Base-by-base conservation (phyloP, 129 eudicot species). In the Flaveria trinervia region DNA sequence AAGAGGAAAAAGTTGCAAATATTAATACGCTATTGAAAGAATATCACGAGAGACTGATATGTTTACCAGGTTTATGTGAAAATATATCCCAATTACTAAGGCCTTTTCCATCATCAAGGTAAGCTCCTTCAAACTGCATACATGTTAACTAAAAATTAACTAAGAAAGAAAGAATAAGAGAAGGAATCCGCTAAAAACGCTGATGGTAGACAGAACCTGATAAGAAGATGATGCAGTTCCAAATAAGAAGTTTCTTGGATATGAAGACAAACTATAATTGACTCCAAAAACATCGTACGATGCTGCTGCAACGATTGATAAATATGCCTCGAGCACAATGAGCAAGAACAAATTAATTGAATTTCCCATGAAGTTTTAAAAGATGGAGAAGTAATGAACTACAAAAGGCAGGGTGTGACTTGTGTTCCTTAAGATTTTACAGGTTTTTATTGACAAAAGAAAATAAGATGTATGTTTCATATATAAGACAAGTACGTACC, bases 161-260 rank as follows among this genome's bases (percentile, higher is more conserved):
- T 49, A 16, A 71, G 7, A 50, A 10, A 68, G 17, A 69, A 17
- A 49, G 3, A 74, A 84, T 13, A 14, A 7, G 22, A 30, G 39
- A n/a, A 88, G 73, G 82, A 82, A 72, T 20, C 67, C 71, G 74
- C 60, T 57, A 18, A 89, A 85, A 30, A 81, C n/a, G 50, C 57
- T 70, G 56, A 65, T 10, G 49, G 15, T 61, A 52, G 23, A 49
- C 18, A 11, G 72, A 16, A 92, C 97, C 89, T 92, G 97, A 84
- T 92, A 92, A 56, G 96, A 88, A 59, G 97, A 89, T n/a, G 97
- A 92, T 46, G 96, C 90, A 20, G 97, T 83, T 73, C 97, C 97
- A 82, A 89, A 92, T 23, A 92, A 83, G 81, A 89, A 92, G 70
- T 83, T 81, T 57, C 59, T 66, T 14, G 94, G 96, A 71, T 86